phyloP scores from a whole-genome alignment of 371 early-diverging fungal species.

The Mortierella sp. region DNA sequence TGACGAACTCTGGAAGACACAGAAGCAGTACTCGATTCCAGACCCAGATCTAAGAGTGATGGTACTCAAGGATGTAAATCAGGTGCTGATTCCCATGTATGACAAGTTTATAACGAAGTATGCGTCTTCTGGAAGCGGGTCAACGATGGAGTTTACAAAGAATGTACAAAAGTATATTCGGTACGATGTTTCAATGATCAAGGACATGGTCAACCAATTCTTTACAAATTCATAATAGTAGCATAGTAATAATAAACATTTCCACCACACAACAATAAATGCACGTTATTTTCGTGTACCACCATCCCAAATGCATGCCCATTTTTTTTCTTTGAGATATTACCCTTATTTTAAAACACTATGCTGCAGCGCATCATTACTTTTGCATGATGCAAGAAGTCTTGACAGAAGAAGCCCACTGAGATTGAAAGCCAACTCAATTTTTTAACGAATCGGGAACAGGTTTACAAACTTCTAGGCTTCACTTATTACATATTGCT shows the following conservation, averaged over 20 bases:
- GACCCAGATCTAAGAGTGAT: conserved; percentile 81
- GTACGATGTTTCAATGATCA: conserved; percentile 78
- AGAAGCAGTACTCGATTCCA: conserved; percentile 85
- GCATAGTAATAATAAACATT: background rate
- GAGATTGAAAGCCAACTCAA: background rate
- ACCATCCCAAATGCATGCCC: background rate
- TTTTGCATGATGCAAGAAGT: too few relatives aligned
- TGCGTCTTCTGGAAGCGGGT: conserved; percentile 10
- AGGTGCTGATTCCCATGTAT: conserved; percentile 85
- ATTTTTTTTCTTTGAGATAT: too few relatives aligned
- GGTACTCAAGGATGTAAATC: conserved; percentile 80
- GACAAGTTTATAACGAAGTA: conserved; percentile 79
- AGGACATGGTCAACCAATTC: conserved; percentile 75
- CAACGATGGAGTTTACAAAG: conserved; percentile 77
- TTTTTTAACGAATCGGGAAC: background rate
- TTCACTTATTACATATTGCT: too few relatives aligned
- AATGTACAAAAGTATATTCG: conserved; percentile 87
- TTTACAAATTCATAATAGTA: conserved; percentile 59
- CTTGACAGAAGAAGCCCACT: too few relatives aligned
- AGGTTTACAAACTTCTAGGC: too few relatives aligned
- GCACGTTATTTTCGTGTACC: too few relatives aligned
- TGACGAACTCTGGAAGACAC: conserved; percentile 80
- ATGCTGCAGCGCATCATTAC: too few relatives aligned
- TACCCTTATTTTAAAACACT: too few relatives aligned
- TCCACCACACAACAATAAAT: background rate